These are phyloP conservation scores for Colletotrichum musicola DNA, from an alignment of 2,329 filamentous ascomycete species.

Conservation along the genomic window DNA sequence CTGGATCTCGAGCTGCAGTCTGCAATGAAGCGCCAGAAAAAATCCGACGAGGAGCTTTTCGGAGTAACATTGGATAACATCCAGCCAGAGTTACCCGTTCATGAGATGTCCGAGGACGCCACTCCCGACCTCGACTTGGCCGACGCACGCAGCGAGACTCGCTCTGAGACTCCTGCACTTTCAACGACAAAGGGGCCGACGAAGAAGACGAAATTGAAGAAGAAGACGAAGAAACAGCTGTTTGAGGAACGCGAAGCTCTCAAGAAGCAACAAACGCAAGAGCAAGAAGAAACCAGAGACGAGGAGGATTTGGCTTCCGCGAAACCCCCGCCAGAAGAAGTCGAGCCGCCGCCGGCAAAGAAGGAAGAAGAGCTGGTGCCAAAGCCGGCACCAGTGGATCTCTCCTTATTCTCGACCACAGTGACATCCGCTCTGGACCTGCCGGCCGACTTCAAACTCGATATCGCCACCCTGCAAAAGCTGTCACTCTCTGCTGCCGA, in stretches of 20 bases:
- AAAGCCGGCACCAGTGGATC: conserved; percentile 51
- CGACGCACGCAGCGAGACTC: conserved; percentile 58
- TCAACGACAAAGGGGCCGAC: conserved; percentile 64
- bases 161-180: conserved; percentile 60
- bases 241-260: conserved; percentile 75
- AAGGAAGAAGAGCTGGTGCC: conserved; percentile 52
- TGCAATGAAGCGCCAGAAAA: conserved; percentile 84
- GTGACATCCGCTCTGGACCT: conserved; percentile 61
- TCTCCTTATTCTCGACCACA: conserved; percentile 63
- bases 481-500: conserved; percentile 60
- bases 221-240: conserved; percentile 83
- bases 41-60: conserved; percentile 83
- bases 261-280: conserved; percentile 66
- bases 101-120: conserved; percentile 64
- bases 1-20: conserved; percentile 76
- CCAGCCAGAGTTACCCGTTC: conserved; percentile 61
- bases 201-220: conserved; percentile 74
- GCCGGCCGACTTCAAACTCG: conserved; percentile 59
- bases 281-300: conserved; percentile 46
- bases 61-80: conserved; percentile 70
- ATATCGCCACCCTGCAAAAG: conserved; percentile 59
- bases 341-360: conserved; percentile 44
- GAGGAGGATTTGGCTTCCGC: conserved; percentile 43
- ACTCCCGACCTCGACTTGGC: conserved; percentile 60
- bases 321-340: conserved; percentile 50